Evolutionary conservation across 306 rosid species (phyloP), one percentile per base, ranked within the genome.

Genomic region (Pyrus bretschneideri): DNA sequence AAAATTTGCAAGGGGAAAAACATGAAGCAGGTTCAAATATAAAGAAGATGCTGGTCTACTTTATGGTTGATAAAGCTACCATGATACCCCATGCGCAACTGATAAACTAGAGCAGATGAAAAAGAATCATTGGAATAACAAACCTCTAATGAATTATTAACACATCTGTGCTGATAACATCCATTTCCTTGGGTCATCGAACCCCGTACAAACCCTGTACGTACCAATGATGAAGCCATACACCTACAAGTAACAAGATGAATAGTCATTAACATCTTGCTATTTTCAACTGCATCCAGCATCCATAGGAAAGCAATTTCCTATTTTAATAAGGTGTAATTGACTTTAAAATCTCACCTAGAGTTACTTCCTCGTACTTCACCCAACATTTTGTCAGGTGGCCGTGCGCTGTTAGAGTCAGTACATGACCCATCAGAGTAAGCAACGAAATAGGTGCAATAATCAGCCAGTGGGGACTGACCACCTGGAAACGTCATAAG

Each of bases 341-440:
- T 27, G n/a, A 64, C 25, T 29, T 46, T 11, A 21, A 83, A 79
- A 75, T 80, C 84, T 25, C 51, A 89, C 99, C 98, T 92, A 68
- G 99, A 96, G 87, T 86, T 89, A 83, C 89, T 75, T 79, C 99
- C 98, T 69, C 99, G 90, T 72, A 92, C 91, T 86, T 96, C 99
- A 82, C 99, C 99, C 77, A 96, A 80, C 98, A 96, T 96, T 91
- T 90, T 88, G 83, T 96, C 99, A 42, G 99, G 99, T 85, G 94
- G 79, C 27, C 97, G 93, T 30, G 99, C 98, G 83, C 97, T 85
- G 77, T 91, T 91, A 68, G 90, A 80, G 80, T 96, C 97, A 42
- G 98, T 96, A 82, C 99, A 96, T 51, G 99, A 96, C 60, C 99
- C 99, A 75, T 96, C 98, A 69, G 98, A 96, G 83, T 96, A 96